Evolutionary conservation across 148 eudicot species (phyloP).

Genomic region (Rhododendron molle): DNA sequence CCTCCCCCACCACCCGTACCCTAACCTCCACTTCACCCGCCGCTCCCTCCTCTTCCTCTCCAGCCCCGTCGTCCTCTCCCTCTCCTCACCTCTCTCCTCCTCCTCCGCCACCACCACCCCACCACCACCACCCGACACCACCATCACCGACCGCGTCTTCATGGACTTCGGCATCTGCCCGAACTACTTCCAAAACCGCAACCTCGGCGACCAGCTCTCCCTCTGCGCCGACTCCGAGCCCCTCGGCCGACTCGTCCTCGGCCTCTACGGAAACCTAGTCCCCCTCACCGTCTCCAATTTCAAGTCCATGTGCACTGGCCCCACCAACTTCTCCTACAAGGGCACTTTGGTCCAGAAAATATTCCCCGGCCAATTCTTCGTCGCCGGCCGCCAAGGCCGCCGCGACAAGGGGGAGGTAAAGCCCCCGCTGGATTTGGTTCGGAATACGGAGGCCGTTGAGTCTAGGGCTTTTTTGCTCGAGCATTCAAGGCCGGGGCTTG

Average conservation of each 20-base stretch:
- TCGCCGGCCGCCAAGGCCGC: constrained; percentile 74
- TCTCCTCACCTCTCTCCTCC: constrained; percentile 19
- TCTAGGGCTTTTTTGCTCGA: constrained; percentile 66
- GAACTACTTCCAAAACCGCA: constrained; percentile 55
- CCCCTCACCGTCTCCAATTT: constrained; percentile 88
- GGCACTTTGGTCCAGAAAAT: constrained; percentile 80
- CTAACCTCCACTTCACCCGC: constrained; percentile 34
- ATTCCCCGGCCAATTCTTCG: constrained; percentile 68
- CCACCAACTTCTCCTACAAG: constrained; percentile 52
- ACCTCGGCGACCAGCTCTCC: constrained; percentile 49
- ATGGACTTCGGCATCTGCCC: constrained; percentile 81
- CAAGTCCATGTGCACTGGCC: constrained; percentile 62
- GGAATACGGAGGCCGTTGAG: constrained; percentile 62
- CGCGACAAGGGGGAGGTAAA: constrained; percentile 74
- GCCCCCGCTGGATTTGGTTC: constrained; percentile 42
- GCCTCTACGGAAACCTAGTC: constrained; percentile 79
- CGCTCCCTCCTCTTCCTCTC: constrained; percentile 65
- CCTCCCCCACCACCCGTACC: not conserved
- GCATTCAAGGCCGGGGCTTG: constrained; percentile 68
- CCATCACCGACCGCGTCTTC: constrained; percentile 80
- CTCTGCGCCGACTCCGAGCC: constrained; percentile 61
- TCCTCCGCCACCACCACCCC: constrained; percentile 19
- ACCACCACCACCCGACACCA: constrained; percentile 56
- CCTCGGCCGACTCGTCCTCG: constrained; percentile 73
- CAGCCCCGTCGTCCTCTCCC: constrained; percentile 29